Evolutionary conservation across 495 filamentous ascomycete species (phyloP).

Genomic region (Lophiotrema nucula): DNA sequence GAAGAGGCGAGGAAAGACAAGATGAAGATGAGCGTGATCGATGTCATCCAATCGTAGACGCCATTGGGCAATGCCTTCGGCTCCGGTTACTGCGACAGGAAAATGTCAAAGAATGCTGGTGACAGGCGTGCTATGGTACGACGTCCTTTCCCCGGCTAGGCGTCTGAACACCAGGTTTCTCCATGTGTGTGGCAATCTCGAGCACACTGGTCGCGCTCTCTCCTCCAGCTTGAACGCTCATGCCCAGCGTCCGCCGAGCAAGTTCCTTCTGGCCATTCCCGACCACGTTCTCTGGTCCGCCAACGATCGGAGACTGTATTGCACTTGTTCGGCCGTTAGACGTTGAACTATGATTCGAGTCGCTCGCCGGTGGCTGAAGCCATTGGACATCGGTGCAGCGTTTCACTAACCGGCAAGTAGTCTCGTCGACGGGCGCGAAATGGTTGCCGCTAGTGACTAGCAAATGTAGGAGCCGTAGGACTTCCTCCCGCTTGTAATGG

Average conservation of each 20-base stretch:
- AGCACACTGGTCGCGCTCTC: conserved; percentile 51
- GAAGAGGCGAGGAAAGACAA: no score
- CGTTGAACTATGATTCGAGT: neutral
- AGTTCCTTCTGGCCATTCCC: conserved; percentile 33
- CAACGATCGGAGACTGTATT: conserved; percentile 10
- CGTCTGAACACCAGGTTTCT: conserved; percentile 82
- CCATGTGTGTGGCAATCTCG: conserved; percentile 74
- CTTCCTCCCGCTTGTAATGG: conserved; percentile 88
- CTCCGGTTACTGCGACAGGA: no score
- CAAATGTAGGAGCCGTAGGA: conserved; percentile 69
- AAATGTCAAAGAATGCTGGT: no score
- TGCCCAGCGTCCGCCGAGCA: conserved; percentile 36
- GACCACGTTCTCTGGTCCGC: neutral
- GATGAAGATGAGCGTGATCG: no score
- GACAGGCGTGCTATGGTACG: no score
- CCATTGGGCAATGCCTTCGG: no score
- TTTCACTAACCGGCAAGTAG: conserved; percentile 77
- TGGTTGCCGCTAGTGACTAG: conserved; percentile 60
- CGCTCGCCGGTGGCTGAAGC: conserved; percentile 49
- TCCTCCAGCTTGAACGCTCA: conserved; percentile 32
- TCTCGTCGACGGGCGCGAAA: conserved; percentile 88
- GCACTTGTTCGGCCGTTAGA: conserved; percentile 13
- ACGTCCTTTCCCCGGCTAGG: conserved; percentile 53
- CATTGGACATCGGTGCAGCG: conserved; percentile 82
- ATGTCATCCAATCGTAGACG: no score